phyloP scores from a whole-genome alignment of 495 filamentous ascomycete species.

The Tuber calosporum region DNA sequence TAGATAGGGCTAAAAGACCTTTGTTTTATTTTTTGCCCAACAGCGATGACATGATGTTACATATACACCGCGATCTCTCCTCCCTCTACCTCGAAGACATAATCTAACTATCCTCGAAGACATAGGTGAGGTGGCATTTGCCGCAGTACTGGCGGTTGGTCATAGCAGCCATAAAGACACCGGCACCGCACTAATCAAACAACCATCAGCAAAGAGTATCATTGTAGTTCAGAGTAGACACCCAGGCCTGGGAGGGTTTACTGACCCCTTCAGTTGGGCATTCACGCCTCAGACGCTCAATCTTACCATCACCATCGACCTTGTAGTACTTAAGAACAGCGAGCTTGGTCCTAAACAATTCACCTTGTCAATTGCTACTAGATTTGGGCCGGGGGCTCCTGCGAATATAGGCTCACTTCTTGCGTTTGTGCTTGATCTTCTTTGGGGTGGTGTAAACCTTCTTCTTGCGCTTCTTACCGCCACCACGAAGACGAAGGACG shows the following conservation, averaged over 20 bases:
- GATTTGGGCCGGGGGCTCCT: neutral
- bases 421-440: conserved; percentile 99
- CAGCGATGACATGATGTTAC: neutral
- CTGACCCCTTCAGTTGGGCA: conserved; percentile 86
- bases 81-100: conserved; percentile 9
- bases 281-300: conserved; percentile 96
- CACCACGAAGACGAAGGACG: conserved; percentile 93
- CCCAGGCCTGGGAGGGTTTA: conserved; percentile 24
- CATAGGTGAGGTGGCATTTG: conserved; percentile 98
- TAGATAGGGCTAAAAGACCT: neutral
- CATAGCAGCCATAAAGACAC: conserved; percentile 99
- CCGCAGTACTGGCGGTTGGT: conserved; percentile 99
- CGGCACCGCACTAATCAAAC: conserved; percentile 75
- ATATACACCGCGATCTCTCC: conserved; percentile 10
- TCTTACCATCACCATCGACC: conserved; percentile 98
- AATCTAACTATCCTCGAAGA: conserved; percentile 61
- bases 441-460: conserved; percentile 99
- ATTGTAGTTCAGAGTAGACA: neutral
- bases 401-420: conserved; percentile 49
- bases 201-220: conserved; percentile 24
- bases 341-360: conserved; percentile 73
- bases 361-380: neutral
- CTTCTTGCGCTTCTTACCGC: conserved; percentile 99
- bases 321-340: conserved; percentile 99
- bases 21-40: neutral